A percentile compares a stretch with the other conserved stretches of the same genome.
Evolutionary conservation across 129 eudicot species (phyloP).

Genomic region (Oenanthe sinensis): DNA sequence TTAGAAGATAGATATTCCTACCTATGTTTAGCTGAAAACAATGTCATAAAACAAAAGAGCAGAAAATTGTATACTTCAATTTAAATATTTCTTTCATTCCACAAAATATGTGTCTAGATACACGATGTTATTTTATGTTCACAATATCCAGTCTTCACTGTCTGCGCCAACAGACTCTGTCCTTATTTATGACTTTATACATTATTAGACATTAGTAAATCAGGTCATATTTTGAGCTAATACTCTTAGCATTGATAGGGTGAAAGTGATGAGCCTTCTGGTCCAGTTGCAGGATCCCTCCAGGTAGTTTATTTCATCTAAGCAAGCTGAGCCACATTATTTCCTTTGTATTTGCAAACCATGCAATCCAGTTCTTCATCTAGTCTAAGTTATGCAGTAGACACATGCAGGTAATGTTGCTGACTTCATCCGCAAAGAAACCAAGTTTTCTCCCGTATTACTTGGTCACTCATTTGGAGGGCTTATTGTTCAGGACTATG

Average conservation of each 20-base stretch:
- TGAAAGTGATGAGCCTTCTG: conserved; percentile 79
- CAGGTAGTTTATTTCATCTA: conserved; percentile 32
- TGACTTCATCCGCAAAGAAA: conserved; percentile 58
- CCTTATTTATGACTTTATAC: not conserved
- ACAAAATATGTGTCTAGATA: not conserved
- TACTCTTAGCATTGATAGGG: conserved; percentile 39
- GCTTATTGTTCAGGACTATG: conserved; percentile 74
- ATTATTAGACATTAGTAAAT: not conserved
- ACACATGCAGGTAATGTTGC: conserved; percentile 71
- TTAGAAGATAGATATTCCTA: not conserved
- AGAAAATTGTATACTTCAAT: not conserved
- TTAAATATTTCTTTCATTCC: not conserved
- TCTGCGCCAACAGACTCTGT: not conserved
- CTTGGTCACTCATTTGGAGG: conserved; percentile 95
- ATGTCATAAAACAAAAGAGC: not conserved
- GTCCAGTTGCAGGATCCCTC: conserved; percentile 72
- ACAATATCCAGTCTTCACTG: not conserved
- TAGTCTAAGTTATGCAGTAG: conserved; percentile 41
- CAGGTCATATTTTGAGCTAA: conserved; percentile 7
- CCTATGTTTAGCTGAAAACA: not conserved
- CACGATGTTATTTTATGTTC: not conserved
- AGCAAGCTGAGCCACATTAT: not conserved
- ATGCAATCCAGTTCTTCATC: not conserved
- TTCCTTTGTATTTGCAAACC: not conserved
- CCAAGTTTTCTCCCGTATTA: conserved; percentile 53